Percentiles rank a stretch among this genome's conserved stretches.
These are phyloP conservation scores for Radiomyces spectabilis DNA, from an alignment of 192 early-diverging fungal genomes.

Conservation along the genomic window DNA sequence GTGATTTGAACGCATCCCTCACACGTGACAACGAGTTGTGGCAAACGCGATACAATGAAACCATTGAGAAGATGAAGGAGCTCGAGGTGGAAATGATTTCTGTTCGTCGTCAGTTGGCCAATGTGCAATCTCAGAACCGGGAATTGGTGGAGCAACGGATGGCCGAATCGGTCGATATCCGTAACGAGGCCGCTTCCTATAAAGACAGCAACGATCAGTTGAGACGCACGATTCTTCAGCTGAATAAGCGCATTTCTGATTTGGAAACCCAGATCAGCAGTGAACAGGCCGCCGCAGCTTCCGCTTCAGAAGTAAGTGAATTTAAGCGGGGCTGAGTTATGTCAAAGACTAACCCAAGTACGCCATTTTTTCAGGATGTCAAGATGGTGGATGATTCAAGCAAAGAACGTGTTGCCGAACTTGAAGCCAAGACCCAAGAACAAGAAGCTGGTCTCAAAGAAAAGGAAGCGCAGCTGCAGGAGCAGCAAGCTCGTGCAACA, in stretches of 20 bases:
- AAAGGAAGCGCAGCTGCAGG: background rate
- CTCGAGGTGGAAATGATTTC: constrained; percentile 1
- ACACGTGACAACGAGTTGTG: constrained; percentile 8
- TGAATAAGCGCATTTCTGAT: background rate
- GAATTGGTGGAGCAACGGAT: constrained; percentile 1
- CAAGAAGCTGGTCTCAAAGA: background rate
- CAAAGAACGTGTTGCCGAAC: too few relatives aligned
- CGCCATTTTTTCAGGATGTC: too few relatives aligned
- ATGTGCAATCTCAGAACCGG: background rate
- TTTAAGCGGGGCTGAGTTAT: too few relatives aligned
- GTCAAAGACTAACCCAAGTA: too few relatives aligned
- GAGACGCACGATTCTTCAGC: background rate
- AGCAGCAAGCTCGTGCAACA: background rate
- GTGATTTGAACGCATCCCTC: constrained; percentile 3
- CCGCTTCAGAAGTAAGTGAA: too few relatives aligned
- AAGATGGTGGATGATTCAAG: too few relatives aligned
- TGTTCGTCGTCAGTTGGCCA: constrained; percentile 1
- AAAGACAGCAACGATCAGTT: constrained; percentile 9
- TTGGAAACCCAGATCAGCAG: too few relatives aligned
- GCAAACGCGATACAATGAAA: background rate
- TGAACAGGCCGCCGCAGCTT: too few relatives aligned
- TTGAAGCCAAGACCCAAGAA: constrained; percentile 6
- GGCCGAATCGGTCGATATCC: background rate
- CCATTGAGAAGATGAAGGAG: background rate
- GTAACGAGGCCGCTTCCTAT: constrained; percentile 4